Base-by-base conservation (phyloP, 495 filamentous ascomycete genomes). In the Penicillium odoratum region DNA sequence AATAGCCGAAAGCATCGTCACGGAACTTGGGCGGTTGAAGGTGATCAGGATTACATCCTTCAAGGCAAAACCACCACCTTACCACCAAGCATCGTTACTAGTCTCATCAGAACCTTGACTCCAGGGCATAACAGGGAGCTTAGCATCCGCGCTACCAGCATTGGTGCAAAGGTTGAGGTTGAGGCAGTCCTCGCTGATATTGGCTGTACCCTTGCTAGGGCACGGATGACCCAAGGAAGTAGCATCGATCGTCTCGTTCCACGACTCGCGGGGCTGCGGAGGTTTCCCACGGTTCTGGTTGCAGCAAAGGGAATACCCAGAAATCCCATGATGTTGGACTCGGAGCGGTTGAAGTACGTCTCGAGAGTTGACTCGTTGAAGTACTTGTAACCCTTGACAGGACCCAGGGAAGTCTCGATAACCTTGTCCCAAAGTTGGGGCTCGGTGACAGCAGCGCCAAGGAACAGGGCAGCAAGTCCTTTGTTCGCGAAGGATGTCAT, bases 11-110 rank as follows among this genome's bases (percentile, higher is more conserved):
- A 0, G 84, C 72, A 6, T 86, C 86, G 13, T 89, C 85, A 13
- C 88, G 82, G n/a, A n/a, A n/a, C n/a, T n/a, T n/a, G n/a, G n/a
- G 58, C 88, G 88, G 64, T 89, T 91, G 75, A 89, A 85, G 59
- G 82, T 85, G 13, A 92, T 81, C 46, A 88, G 69, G 16, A 91
- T 75, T 52, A 90, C 79, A 56, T 67, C 66, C 51, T 73, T 71
- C 47, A 63, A 21, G 3, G 69, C 66, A 56, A 71, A 59, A 28
- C 69, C 69, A 40, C 66, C 69, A 36, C 69, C 69, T 15, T 69
- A 67, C 54, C 57, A 69, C 62, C 62, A 62, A 25, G 53, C 28
- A 21, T 61, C 38, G 21, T 64, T 42, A 40, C 62, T 65, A 5
- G 66, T 71, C 42, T 69, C 69, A 48, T 63, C 69, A 50, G 59